Evolutionary conservation across 257 asterid species (phyloP).

Genomic region (Misopates orontium): DNA sequence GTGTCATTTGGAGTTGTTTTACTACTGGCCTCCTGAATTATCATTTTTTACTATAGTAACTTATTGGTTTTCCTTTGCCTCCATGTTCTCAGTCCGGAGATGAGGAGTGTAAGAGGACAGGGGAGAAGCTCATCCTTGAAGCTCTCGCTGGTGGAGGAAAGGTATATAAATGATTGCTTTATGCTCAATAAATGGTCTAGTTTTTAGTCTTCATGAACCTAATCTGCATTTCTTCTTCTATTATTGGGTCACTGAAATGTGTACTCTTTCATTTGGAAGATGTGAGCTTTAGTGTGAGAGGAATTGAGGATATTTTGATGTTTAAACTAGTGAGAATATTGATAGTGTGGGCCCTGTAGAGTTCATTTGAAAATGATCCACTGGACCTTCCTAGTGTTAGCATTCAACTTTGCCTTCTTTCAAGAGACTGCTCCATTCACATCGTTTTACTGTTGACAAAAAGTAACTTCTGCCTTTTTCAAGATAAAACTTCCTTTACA

Average conservation of each 20-base stretch:
- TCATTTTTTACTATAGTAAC: slow-evolving; percentile 9
- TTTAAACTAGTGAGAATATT: slow-evolving; percentile 1
- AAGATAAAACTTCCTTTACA: neutral
- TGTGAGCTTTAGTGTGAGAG: slow-evolving; percentile 14
- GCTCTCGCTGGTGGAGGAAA: slow-evolving; percentile 97
- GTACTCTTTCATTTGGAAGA: slow-evolving; percentile 10
- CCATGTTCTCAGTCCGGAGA: slow-evolving; percentile 60
- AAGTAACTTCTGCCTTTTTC: neutral
- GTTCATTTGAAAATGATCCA: slow-evolving; percentile 8
- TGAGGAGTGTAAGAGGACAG: slow-evolving; percentile 46
- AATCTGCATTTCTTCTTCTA: slow-evolving; percentile 9
- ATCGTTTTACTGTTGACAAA: neutral
- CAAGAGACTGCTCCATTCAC: slow-evolving; percentile 12
- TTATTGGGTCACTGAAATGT: slow-evolving; percentile 4
- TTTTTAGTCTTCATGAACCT: slow-evolving; percentile 17
- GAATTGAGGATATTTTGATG: neutral
- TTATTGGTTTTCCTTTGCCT: slow-evolving; percentile 18
- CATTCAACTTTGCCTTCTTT: slow-evolving; percentile 11
- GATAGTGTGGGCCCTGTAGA: slow-evolving; percentile 13
- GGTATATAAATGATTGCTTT: slow-evolving; percentile 53
- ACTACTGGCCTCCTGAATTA: slow-evolving; percentile 19
- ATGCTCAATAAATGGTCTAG: slow-evolving; percentile 11
- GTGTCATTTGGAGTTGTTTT: slow-evolving; percentile 22
- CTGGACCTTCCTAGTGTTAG: slow-evolving; percentile 13
- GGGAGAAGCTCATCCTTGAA: slow-evolving; percentile 71